Percentiles rank a stretch among this genome's conserved stretches.
These are phyloP conservation scores for Hysterium pulicare DNA, from an alignment of 2,329 filamentous ascomycete species.

Conservation along the genomic window DNA sequence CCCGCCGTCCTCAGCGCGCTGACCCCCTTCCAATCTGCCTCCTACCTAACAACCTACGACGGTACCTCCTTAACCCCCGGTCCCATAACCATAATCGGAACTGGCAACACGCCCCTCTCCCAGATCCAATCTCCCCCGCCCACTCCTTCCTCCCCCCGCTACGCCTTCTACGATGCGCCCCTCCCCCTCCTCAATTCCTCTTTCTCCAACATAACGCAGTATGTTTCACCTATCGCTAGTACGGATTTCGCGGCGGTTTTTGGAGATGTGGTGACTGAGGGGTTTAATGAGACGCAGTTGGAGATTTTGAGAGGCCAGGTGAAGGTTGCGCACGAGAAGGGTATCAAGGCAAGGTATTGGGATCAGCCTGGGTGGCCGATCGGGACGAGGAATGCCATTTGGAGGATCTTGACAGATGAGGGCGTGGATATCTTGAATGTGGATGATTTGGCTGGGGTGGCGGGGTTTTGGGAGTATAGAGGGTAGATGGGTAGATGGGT, in stretches of 20 bases:
- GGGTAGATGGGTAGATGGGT: constrained; percentile 13
- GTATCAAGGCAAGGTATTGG: constrained; percentile 62
- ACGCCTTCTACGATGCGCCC: constrained; percentile 62
- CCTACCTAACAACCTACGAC: constrained; percentile 54
- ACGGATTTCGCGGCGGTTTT: constrained; percentile 48
- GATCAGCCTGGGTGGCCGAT: constrained; percentile 55
- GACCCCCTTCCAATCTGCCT: constrained; percentile 52
- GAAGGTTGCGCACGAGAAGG: constrained; percentile 50
- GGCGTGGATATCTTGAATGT: constrained; percentile 62
- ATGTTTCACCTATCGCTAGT: constrained; percentile 54
- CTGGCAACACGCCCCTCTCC: constrained; percentile 53
- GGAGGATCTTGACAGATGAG: constrained; percentile 55
- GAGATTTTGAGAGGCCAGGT: constrained; percentile 51
- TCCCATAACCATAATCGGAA: constrained; percentile 61
- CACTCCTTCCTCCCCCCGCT: constrained; percentile 33
- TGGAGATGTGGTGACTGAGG: constrained; percentile 33
- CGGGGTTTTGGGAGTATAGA: constrained; percentile 39
- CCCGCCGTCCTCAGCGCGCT: constrained; percentile 55
- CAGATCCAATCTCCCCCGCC: constrained; percentile 44
- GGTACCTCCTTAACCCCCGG: constrained; percentile 45
- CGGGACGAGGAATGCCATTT: constrained; percentile 56
- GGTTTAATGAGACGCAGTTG: constrained; percentile 3
- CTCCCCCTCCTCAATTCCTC: constrained; percentile 44
- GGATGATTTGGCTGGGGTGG: constrained; percentile 57
- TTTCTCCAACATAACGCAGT: constrained; percentile 44